A percentile compares a stretch with the other conserved stretches of the same genome.
Evolutionary conservation across 2,329 filamentous ascomycete species (phyloP).

Genomic region (Fusarium globosum): DNA sequence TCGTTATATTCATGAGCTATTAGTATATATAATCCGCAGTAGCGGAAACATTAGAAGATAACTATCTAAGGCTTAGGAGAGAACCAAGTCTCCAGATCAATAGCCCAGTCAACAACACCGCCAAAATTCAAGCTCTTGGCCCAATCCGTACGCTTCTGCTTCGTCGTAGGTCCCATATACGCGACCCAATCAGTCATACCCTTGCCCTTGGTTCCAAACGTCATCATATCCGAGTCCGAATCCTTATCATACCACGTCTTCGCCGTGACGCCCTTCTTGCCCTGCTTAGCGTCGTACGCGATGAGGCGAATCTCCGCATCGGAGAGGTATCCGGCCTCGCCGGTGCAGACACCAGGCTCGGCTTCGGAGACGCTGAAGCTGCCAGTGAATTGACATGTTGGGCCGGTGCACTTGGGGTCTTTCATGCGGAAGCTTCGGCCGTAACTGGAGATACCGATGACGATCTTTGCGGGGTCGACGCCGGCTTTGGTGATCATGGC

Average conservation of each 20-base stretch:
- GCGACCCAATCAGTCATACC: constrained; percentile 47
- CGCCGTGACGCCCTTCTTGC: constrained; percentile 24
- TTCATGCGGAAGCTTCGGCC: constrained; percentile 46
- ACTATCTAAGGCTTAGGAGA: constrained; percentile 29
- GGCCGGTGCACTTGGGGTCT: constrained; percentile 40
- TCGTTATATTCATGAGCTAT: constrained; percentile 13
- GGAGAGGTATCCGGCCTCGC: constrained; percentile 42
- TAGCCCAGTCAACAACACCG: constrained; percentile 48
- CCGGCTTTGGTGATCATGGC: constrained; percentile 53
- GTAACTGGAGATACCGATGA: constrained; percentile 47
- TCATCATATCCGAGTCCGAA: constrained; percentile 43
- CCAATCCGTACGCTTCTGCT: constrained; percentile 34
- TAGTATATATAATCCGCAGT: background rate
- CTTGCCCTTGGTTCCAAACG: constrained; percentile 32
- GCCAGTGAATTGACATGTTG: constrained; percentile 43
- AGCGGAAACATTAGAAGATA: background rate
- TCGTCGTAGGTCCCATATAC: constrained; percentile 45
- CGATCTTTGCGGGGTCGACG: constrained; percentile 47
- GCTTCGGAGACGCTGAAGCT: constrained; percentile 38
- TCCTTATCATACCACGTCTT: constrained; percentile 37
- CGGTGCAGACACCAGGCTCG: constrained; percentile 42
- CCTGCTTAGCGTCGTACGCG: constrained; percentile 31
- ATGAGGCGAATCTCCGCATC: constrained; percentile 47
- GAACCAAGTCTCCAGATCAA: constrained; percentile 45
- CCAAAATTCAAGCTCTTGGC: constrained; percentile 44